Evolutionary conservation across 73 alveolate genomes (phyloP), one percentile per base, ranked within the genome.

Genomic region (Tetrahymena malaccensis): DNA sequence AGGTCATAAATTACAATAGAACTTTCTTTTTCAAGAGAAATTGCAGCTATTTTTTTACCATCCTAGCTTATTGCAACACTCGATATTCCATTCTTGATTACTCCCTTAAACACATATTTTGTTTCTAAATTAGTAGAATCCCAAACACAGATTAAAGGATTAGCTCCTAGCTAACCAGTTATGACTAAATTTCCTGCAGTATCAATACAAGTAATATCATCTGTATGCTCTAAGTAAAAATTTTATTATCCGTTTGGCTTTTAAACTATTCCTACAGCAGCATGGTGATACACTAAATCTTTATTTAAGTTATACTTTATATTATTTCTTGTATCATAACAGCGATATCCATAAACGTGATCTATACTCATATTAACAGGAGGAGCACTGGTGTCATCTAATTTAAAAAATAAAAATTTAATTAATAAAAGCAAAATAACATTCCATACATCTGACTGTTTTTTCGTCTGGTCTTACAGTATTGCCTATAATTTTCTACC

Each of bases 271-370:
- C 99, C 99, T 21, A 99, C 97, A 55, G 98, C 99, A 35, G 99
- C 99, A 25, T 99, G 97, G 96, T 99, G 99, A 96, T 98, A 99
- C 35, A 98, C 98, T 56, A 99, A 96, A 21, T 98, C 97, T 38
- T 97, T 98, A 85, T 94, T 94, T 16, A 85, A 85, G 33, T 96
- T 97, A 96, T 97, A 98, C 94, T 98, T 95, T 31, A 99, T 85
- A 95, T 99, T 99, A 96, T 99, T 99, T 97, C 99, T 96, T 31
- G 98, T 98, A 97, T 99, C 99, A 94, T 97, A 99, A 96, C 99
- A 98, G 95, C 99, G 96, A 97, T 98, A 99, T 50, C 99, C 99
- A 96, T 98, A 98, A 35, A 99, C 98, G 96, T 98, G 98, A 96
- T 98, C 99, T 84, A 99, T 96, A 43, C 97, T 97, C 93, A 98